A percentile compares a stretch with the other conserved stretches of the same genome.
phyloP scores from a whole-genome alignment of 108 stramenopile genomes.

The Schizochytrium sp. region DNA sequence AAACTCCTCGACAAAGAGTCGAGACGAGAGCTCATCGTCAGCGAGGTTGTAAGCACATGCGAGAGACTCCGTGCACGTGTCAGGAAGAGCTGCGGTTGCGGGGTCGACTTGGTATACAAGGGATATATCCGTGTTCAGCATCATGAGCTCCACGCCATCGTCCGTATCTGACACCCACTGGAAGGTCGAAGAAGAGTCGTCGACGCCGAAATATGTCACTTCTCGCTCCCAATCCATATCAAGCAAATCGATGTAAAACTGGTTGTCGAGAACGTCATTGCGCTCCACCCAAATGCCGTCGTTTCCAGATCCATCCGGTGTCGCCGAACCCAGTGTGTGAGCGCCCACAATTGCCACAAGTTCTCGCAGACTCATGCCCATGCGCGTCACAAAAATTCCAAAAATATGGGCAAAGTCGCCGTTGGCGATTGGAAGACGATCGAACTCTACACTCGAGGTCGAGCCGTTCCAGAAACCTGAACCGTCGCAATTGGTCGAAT shows the following conservation, averaged over 20 bases:
- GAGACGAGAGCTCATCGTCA: background rate
- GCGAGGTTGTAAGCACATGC: background rate
- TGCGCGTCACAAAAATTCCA: slow-evolving; percentile 1
- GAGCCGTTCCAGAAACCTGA: background rate
- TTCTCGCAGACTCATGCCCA: background rate
- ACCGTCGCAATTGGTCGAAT: background rate
- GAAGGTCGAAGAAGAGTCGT: background rate
- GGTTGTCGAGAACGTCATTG: background rate
- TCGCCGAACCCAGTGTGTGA: background rate
- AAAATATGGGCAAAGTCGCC: background rate
- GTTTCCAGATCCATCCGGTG: background rate
- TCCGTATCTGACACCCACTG: background rate
- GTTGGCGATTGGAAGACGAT: background rate
- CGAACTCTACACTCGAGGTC: background rate
- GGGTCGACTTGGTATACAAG: background rate
- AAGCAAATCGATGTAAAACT: background rate
- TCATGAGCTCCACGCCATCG: background rate
- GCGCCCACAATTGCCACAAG: background rate
- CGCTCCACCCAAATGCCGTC: background rate
- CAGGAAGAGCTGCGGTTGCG: background rate
- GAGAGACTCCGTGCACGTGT: background rate
- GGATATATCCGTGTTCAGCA: background rate
- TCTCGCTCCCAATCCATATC: background rate
- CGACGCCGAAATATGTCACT: background rate
- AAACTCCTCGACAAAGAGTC: background rate